phyloP scores from a whole-genome alignment of 1,284 basidiomycete species.

The Ustilago tritici region DNA sequence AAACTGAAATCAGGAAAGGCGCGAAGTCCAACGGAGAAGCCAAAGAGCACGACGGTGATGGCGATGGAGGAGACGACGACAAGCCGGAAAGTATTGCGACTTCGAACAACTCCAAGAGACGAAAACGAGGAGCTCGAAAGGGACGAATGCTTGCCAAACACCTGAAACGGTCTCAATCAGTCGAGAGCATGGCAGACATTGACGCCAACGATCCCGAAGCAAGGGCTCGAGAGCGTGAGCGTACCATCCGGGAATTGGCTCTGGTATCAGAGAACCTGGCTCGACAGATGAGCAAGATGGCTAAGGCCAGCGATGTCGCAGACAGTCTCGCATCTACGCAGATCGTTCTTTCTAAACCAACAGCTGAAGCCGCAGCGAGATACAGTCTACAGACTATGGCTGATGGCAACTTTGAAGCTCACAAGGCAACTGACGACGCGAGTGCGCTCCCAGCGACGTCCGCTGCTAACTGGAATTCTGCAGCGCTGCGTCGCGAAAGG shows the following conservation, averaged over 20 bases:
- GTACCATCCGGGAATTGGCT: slow-evolving; percentile 53
- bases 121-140: slow-evolving; percentile 60
- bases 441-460: neutral
- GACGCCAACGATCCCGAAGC: slow-evolving; percentile 34
- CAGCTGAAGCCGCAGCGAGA: slow-evolving; percentile 42
- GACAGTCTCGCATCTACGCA: slow-evolving; percentile 20
- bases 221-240: slow-evolving; percentile 41
- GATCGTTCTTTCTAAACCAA: slow-evolving; percentile 39
- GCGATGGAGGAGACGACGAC: slow-evolving; percentile 15
- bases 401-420: slow-evolving; percentile 9
- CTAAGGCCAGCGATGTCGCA: slow-evolving; percentile 42
- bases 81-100: slow-evolving; percentile 38
- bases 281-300: slow-evolving; percentile 57
- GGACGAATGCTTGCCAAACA: slow-evolving; percentile 56
- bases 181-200: slow-evolving; percentile 38
- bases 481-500: slow-evolving; percentile 53
- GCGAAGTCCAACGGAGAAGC: slow-evolving; percentile 9
- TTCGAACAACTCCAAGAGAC: slow-evolving; percentile 51
- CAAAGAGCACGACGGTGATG: neutral
- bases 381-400: slow-evolving; percentile 37
- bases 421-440: slow-evolving; percentile 9
- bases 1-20: slow-evolving; percentile 1
- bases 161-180: slow-evolving; percentile 57
- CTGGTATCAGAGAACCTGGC: slow-evolving; percentile 56
- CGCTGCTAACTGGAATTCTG: slow-evolving; percentile 48